Conservation (phyloP, 345 rosid species). For the Hevea brasiliensis region DNA sequence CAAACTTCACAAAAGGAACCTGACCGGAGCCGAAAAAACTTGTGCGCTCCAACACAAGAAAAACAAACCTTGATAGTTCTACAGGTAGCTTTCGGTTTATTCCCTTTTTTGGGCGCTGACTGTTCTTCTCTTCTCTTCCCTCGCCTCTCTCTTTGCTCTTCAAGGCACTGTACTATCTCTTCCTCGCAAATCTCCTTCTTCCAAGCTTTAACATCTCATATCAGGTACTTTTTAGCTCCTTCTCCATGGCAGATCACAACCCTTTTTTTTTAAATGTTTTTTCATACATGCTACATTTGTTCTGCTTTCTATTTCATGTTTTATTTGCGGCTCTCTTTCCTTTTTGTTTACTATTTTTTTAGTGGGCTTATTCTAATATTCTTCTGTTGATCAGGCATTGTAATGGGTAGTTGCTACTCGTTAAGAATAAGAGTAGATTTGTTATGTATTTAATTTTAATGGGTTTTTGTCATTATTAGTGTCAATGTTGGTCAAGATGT, state of each 20-base stretch:
- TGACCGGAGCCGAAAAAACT: neutral
- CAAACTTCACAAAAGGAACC: neutral
- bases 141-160: neutral
- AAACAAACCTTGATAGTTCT: conserved; percentile 6
- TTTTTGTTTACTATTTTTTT: neutral
- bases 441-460: neutral
- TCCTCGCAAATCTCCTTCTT: neutral
- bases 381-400: conserved; percentile 20
- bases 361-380: neutral
- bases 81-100: conserved; percentile 23
- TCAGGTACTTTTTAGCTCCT: conserved; percentile 21
- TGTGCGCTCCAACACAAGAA: neutral
- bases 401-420: conserved; percentile 7
- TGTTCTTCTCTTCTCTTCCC: conserved; percentile 8
- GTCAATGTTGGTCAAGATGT: conserved; percentile 18
- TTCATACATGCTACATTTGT: neutral
- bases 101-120: conserved; percentile 10
- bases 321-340: neutral
- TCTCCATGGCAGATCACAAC: conserved; percentile 16
- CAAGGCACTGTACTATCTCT: conserved; percentile 17
- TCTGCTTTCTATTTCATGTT: neutral
- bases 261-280: conserved; percentile 1
- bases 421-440: neutral
- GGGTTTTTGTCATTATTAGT: neutral
- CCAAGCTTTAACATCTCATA: conserved; percentile 23